Evolutionary conservation across 176 grass and related monocot genomes (phyloP), one percentile per base, ranked within the genome.

Genomic region (Calamus simplicifolius): DNA sequence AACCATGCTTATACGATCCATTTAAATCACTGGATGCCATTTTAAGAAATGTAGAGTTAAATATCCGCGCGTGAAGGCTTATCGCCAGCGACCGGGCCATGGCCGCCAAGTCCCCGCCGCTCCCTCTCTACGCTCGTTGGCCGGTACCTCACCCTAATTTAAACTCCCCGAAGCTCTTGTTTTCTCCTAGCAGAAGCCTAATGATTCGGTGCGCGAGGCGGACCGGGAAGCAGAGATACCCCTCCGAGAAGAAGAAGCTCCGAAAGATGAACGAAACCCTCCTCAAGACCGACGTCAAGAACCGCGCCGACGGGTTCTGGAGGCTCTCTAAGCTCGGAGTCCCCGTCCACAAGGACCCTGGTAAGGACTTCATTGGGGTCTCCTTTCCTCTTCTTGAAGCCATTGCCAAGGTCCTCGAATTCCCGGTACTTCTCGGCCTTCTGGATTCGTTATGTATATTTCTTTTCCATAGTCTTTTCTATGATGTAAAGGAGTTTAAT

Each of bases 211-310:
- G 87, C 78, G 87, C 69, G 23, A 87, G 74, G 69, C 92, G 92
- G 48, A 78, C 87, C 51, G 87, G 87, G 52, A 97, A 90, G 81
- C 83, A 71, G 69, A 59, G 87, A 58, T 97, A 97, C 78, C 92
- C 92, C 4, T 97, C 92, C 38, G 92, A 97, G 83, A 97, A 91
- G 81, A 97, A 88, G 84, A 71, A 65, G 59, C 63, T 97, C 49
- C 75, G 80, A 10, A 69, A 49, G 69, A 57, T 58, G 16, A 81
- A 82, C 48, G 76, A 89, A 66, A 69, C 57, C n/a, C 52, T 78
- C 15, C 78, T 68, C 6, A 58, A 78, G 59, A 79, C 80, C 54
- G 78, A 76, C 2, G 52, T 73, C 35, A 26, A 25, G 63, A 79
- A 54, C 19, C 74, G 80, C 48, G 81, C 80, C 43, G 81, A 73